Conservation (phyloP, 108 stramenopile genomes). For the Cyclotella kingstonii region DNA sequence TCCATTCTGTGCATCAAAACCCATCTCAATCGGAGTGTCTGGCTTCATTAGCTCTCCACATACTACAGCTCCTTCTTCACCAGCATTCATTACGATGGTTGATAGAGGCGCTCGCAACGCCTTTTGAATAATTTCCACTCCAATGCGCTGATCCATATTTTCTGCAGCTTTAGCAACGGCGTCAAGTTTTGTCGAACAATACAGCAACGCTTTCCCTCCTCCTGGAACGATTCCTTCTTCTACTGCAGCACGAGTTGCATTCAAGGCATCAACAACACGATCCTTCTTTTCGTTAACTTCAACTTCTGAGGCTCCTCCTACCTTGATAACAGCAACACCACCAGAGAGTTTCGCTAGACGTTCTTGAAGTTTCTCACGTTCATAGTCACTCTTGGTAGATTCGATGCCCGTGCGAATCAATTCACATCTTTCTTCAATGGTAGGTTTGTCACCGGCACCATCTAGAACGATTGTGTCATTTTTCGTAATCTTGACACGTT, state of each 20-base stretch:
- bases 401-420: conserved; percentile 93
- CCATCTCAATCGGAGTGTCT: conserved; percentile 65
- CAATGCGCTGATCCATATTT: conserved; percentile 99
- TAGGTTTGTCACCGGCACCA: conserved; percentile 87
- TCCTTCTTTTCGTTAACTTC: conserved; percentile 99
- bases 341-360: conserved; percentile 98
- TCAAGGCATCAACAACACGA: conserved; percentile 99
- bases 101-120: conserved; percentile 92
- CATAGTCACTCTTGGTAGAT: conserved; percentile 96
- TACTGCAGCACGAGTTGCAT: conserved; percentile 98
- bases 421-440: conserved; percentile 93
- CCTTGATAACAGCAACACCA: conserved; percentile 99
- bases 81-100: conserved; percentile 96
- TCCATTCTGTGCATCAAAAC: conserved; percentile 91
- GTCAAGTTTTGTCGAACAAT: conserved; percentile 91
- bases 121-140: conserved; percentile 96
- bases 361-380: conserved; percentile 99
- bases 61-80: conserved; percentile 96
- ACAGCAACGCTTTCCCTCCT: conserved; percentile 97
- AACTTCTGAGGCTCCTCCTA: conserved; percentile 97
- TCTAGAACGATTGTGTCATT: conserved; percentile 98
- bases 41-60: conserved; percentile 91
- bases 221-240: conserved; percentile 99
- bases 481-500: conserved; percentile 94
- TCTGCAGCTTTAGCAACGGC: conserved; percentile 76